Evolutionary conservation across 805 yeast species (phyloP).

Genomic region (Candida succiphila): DNA sequence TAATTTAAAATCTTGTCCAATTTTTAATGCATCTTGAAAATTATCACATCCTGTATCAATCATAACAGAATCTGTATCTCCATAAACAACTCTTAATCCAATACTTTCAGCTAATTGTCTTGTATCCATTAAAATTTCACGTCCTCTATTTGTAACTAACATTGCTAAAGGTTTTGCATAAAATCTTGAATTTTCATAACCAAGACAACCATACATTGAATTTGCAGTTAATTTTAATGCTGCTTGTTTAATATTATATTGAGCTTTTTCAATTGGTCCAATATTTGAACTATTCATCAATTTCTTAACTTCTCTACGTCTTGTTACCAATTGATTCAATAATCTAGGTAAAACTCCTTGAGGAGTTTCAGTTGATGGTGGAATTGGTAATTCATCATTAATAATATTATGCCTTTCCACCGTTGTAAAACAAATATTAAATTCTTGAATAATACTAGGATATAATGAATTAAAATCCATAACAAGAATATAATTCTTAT

Average conservation of each 20-base stretch:
- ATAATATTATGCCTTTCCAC: constrained; percentile 51
- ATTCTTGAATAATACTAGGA: constrained; percentile 96
- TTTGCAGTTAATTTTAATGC: constrained; percentile 95
- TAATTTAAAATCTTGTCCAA: constrained; percentile 78
- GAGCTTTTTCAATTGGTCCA: constrained; percentile 56
- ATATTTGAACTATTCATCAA: constrained; percentile 68
- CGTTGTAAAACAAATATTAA: constrained; percentile 93
- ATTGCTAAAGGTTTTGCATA: constrained; percentile 94
- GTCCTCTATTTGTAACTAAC: constrained; percentile 90
- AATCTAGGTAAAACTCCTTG: constrained; percentile 85
- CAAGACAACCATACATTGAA: constrained; percentile 99
- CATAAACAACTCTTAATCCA: constrained; percentile 81
- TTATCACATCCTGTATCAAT: constrained; percentile 76
- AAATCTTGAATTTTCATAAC: constrained; percentile 83
- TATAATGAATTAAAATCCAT: constrained; percentile 98
- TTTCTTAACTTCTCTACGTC: constrained; percentile 90
- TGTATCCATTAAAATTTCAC: constrained; percentile 90
- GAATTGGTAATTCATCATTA: constrained; percentile 55
- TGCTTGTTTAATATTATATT: constrained; percentile 91
- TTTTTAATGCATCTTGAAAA: constrained; percentile 63
- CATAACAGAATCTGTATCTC: constrained; percentile 99
- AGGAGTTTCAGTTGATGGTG: constrained; percentile 46
- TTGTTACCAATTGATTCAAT: constrained; percentile 71
- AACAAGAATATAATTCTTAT: constrained; percentile 78
- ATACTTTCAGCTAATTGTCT: constrained; percentile 84